Evolutionary conservation across 2,329 filamentous ascomycete genomes (phyloP).

Genomic region (Alternaria tenuissima): DNA sequence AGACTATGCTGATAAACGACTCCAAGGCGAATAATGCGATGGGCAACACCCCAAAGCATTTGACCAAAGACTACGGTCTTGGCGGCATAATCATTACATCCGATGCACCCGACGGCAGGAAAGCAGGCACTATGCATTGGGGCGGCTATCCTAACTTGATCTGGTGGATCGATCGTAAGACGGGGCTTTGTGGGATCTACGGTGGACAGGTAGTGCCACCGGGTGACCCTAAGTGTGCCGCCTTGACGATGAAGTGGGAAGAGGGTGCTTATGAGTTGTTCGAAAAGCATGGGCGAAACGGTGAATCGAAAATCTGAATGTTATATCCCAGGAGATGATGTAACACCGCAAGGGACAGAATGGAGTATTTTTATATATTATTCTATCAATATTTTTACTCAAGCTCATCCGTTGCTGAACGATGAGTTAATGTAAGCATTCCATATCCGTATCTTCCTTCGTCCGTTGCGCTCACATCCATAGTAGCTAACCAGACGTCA

Average conservation of each 20-base stretch:
- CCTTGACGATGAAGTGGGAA: constrained; percentile 30
- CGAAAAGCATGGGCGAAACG: neutral
- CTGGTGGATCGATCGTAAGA: constrained; percentile 47
- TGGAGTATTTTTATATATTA: neutral
- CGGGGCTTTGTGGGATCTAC: constrained; percentile 42
- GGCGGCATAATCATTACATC: constrained; percentile 39
- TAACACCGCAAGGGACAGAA: neutral
- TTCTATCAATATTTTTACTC: neutral
- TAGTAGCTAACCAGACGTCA: neutral
- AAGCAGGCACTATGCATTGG: constrained; percentile 44
- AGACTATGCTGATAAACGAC: neutral
- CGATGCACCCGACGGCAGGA: constrained; percentile 35
- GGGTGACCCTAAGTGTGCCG: constrained; percentile 34
- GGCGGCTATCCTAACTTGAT: constrained; percentile 44
- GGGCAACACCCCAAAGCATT: constrained; percentile 28
- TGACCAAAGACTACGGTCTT: constrained; percentile 41
- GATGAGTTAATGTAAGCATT: neutral
- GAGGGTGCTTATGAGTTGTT: constrained; percentile 12
- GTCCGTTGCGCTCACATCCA: neutral
- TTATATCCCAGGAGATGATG: neutral
- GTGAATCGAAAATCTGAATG: neutral
- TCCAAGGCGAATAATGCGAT: constrained; percentile 31
- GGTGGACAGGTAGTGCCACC: constrained; percentile 41
- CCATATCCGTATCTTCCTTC: neutral
- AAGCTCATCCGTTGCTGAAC: neutral